Evolutionary conservation across 345 rosid species (phyloP).

Genomic region (Leavenworthia alabamica): DNA sequence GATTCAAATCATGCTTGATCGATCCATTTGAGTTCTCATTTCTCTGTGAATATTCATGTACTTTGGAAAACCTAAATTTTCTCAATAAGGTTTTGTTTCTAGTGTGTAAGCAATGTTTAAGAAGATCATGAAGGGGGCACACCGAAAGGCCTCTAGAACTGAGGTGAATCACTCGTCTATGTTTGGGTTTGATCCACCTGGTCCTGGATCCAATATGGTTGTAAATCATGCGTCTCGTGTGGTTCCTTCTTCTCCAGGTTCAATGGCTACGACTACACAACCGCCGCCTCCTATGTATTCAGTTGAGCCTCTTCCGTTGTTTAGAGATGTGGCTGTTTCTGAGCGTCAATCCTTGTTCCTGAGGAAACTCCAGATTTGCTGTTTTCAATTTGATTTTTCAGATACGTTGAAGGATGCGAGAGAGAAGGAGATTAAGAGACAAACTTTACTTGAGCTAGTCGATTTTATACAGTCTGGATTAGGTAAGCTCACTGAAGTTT

Average conservation of each 20-base stretch:
- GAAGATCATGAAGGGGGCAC: constrained; percentile 78
- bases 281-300: constrained; percentile 54
- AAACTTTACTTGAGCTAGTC: constrained; percentile 63
- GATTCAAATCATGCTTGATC: constrained; percentile 16
- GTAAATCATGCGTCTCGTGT: constrained; percentile 65
- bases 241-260: constrained; percentile 17
- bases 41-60: neutral
- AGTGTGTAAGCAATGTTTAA: constrained; percentile 48
- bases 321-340: constrained; percentile 54
- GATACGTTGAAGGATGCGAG: constrained; percentile 47
- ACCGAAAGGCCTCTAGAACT: constrained; percentile 58
- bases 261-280: constrained; percentile 10
- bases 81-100: neutral
- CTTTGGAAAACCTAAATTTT: constrained; percentile 7
- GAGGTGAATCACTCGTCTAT: constrained; percentile 42
- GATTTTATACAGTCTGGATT: constrained; percentile 79
- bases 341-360: constrained; percentile 60
- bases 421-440: constrained; percentile 83
- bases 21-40: constrained; percentile 8
- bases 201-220: constrained; percentile 43
- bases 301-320: constrained; percentile 59
- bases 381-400: constrained; percentile 70
- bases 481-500: constrained; percentile 54
- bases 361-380: constrained; percentile 68
- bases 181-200: constrained; percentile 37